Evolutionary conservation across 1,284 basidiomycete species (phyloP), one percentile per base, ranked within the genome.

Genomic region (Cryptococcus jaspeensis): DNA sequence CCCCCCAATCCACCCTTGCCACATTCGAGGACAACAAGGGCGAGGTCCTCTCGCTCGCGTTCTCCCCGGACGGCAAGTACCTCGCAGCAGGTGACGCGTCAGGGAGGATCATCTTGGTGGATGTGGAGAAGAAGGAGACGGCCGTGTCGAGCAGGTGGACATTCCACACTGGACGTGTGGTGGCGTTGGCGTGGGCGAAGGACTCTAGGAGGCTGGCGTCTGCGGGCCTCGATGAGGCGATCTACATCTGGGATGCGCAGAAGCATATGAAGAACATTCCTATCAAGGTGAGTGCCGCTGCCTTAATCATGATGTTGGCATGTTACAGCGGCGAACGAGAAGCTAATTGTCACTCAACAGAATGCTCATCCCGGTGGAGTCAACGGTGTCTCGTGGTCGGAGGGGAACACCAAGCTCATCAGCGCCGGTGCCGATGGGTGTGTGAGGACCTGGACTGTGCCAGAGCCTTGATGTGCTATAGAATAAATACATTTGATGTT

Each of bases 221-320:
- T 8, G 92, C 87, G 15, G 91, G 91, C 9, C 82, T 95, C 38
- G 95, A 99, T 73, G 95, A 93, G 28, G 85, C 92, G 68, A 85
- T 96, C 8, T 96, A 92, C 72, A 79, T 98, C 40, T 98, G 92
- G 87, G 87, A 87, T 64, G 85, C 91, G 39, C 81, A 82, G 56
- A 87, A 87, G 65, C 87, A 88, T 12, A 79, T 85, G 75, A 86
- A 85, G 78, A 90, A 89, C 65, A 85, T 93, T 42, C 83, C 87
- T 13, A 86, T 96, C 75, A 89, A 88, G 66, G 76, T 76, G 54
- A 60, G 71, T 71, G 67, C n/a, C n/a, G n/a, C n/a, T n/a, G 46
- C 59, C 61, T 4, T 39, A n/a, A 39, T 11, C n/a, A 39, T 11
- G 12, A 11, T n/a, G n/a, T n/a, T n/a, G n/a, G n/a, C n/a, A n/a